Percentiles rank a stretch among this genome's conserved stretches.
phyloP scores from a whole-genome alignment of 108 stramenopile species.

The Cylindrotheca fusiformis region DNA sequence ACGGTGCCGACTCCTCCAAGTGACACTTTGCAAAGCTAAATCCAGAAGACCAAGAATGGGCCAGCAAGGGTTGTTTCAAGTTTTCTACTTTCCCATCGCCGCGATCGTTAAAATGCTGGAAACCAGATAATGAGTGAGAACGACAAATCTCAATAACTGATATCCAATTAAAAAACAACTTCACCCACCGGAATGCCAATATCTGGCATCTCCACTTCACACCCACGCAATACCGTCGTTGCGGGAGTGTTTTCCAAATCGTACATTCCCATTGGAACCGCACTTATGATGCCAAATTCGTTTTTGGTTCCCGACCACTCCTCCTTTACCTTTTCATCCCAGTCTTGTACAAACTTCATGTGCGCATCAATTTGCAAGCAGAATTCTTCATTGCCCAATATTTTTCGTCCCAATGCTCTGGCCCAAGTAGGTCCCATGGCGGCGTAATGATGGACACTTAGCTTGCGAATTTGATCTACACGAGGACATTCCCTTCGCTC shows the following conservation, averaged over 20 bases:
- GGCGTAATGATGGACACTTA: slow-evolving; percentile 51
- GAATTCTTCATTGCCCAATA: slow-evolving; percentile 95
- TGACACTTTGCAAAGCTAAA: slow-evolving; percentile 94
- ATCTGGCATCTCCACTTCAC: slow-evolving; percentile 55
- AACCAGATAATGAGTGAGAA: slow-evolving; percentile 1
- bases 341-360: slow-evolving; percentile 73
- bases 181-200: slow-evolving; percentile 31
- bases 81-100: slow-evolving; percentile 74
- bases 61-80: slow-evolving; percentile 62
- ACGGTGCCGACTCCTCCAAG: slow-evolving; percentile 86
- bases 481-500: slow-evolving; percentile 37
- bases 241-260: slow-evolving; percentile 32
- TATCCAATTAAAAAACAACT: not conserved
- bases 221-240: slow-evolving; percentile 61
- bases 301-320: slow-evolving; percentile 83
- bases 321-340: slow-evolving; percentile 72
- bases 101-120: slow-evolving; percentile 47
- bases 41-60: slow-evolving; percentile 83
- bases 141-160: not conserved
- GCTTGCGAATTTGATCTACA: slow-evolving; percentile 55
- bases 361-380: slow-evolving; percentile 97
- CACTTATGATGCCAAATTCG: slow-evolving; percentile 93
- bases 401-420: slow-evolving; percentile 61
- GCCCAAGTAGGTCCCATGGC: slow-evolving; percentile 83
- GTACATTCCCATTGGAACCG: slow-evolving; percentile 59